A percentile compares a stretch with the other conserved stretches of the same genome.
Evolutionary conservation across 345 rosid species (phyloP).

Genomic region (Toxicodendron radicans): DNA sequence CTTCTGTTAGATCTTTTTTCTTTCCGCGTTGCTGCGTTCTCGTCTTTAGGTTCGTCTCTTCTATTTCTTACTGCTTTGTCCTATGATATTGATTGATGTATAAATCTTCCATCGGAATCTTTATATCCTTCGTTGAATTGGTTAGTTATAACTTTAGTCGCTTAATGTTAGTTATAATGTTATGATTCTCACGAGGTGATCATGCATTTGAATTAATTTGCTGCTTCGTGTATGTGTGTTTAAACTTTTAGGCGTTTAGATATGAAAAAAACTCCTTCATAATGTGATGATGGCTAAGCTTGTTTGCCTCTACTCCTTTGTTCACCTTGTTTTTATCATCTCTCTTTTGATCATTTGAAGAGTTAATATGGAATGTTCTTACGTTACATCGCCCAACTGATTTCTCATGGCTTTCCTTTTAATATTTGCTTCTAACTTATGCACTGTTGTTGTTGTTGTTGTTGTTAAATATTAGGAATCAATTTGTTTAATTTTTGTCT

Average conservation of each 20-base stretch:
- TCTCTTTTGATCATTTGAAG: background rate
- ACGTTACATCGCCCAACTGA: background rate
- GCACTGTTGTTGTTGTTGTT: background rate
- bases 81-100: background rate
- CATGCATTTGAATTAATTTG: background rate
- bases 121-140: background rate
- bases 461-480: background rate
- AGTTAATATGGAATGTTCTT: background rate
- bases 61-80: background rate
- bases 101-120: conserved; percentile 4
- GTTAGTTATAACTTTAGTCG: background rate
- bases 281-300: background rate
- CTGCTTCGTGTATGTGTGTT: background rate
- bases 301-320: background rate
- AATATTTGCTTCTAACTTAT: background rate
- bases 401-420: background rate
- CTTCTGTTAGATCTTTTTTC: background rate
- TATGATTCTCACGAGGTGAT: background rate
- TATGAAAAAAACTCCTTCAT: background rate
- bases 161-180: background rate
- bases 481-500: conserved; percentile 8
- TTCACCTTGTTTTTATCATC: background rate
- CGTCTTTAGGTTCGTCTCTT: conserved; percentile 3
- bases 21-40: conserved; percentile 30
- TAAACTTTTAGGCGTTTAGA: background rate